Evolutionary conservation across 1,139 yeast species (phyloP).

Genomic region (Saccharomycopsis hybrid): DNA sequence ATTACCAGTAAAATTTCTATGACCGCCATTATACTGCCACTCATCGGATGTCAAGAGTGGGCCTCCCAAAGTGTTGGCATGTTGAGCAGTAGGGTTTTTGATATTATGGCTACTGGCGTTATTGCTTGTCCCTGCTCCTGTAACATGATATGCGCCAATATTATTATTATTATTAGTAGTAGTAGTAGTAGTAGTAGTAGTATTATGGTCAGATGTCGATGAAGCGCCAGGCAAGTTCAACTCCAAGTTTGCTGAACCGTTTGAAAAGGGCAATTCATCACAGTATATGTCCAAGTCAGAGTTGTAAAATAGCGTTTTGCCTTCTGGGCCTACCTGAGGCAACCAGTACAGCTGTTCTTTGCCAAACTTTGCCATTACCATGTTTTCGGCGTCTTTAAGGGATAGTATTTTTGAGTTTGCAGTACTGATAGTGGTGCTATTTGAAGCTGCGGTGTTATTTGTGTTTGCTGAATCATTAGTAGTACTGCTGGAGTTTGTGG

Average conservation of each 20-base stretch:
- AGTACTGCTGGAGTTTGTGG: not conserved
- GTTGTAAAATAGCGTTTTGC: slow-evolving; percentile 53
- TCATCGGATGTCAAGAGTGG: too few relatives aligned
- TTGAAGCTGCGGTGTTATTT: slow-evolving; percentile 22
- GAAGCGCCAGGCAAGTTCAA: not conserved
- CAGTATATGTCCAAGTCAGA: slow-evolving; percentile 54
- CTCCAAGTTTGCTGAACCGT: not conserved
- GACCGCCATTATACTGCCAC: too few relatives aligned
- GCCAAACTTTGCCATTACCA: slow-evolving; percentile 24
- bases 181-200: too few relatives aligned
- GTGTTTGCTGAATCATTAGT: not conserved
- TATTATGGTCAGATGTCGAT: too few relatives aligned
- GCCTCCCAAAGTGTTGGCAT: too few relatives aligned
- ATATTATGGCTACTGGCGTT: too few relatives aligned
- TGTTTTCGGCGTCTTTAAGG: slow-evolving; percentile 28
- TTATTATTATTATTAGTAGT: too few relatives aligned
- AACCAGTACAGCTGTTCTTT: slow-evolving; percentile 35
- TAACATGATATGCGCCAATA: too few relatives aligned
- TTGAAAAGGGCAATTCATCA: slow-evolving; percentile 40
- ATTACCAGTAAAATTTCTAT: not conserved
- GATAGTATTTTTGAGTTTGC: slow-evolving; percentile 31
- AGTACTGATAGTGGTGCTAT: slow-evolving; percentile 29
- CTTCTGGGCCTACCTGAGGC: slow-evolving; percentile 50
- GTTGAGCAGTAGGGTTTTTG: too few relatives aligned
- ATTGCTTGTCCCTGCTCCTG: too few relatives aligned